Evolutionary conservation across 2,329 filamentous ascomycete species (phyloP).

Genomic region (Cercospora brassicicola): DNA sequence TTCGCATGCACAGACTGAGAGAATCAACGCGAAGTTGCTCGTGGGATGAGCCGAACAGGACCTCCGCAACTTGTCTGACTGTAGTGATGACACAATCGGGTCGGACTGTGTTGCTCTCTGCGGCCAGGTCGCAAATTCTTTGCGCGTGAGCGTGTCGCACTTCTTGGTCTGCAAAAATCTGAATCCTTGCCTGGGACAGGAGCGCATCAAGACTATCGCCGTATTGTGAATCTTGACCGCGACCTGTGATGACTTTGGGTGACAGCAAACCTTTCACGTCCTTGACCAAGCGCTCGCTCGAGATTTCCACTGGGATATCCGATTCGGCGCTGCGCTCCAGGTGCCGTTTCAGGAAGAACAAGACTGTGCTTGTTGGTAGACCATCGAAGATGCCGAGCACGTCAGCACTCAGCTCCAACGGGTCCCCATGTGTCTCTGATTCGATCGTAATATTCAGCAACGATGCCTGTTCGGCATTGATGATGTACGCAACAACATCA

Average conservation of each 20-base stretch:
- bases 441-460: constrained; percentile 19
- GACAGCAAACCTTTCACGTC: not conserved
- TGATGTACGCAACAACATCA: constrained; percentile 59
- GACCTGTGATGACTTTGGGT: not conserved
- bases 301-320: not conserved
- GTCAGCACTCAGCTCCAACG: not conserved
- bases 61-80: constrained; percentile 1
- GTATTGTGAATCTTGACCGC: not conserved
- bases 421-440: not conserved
- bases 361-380: constrained; percentile 6
- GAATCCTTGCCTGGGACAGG: not conserved
- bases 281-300: not conserved
- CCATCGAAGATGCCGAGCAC: not conserved
- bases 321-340: constrained; percentile 3
- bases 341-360: constrained; percentile 8
- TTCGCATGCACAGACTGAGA: constrained; percentile 13
- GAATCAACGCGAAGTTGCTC: constrained; percentile 1
- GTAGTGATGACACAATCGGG: not conserved
- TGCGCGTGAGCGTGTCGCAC: constrained; percentile 7
- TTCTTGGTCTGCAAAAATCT: not conserved
- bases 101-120: not conserved
- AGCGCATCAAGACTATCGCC: not conserved
- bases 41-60: not conserved
- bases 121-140: constrained; percentile 8
- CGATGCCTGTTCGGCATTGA: constrained; percentile 45